Conservation (phyloP, 192 early-diverging fungal genomes). For the Coemansia reversa region DNA sequence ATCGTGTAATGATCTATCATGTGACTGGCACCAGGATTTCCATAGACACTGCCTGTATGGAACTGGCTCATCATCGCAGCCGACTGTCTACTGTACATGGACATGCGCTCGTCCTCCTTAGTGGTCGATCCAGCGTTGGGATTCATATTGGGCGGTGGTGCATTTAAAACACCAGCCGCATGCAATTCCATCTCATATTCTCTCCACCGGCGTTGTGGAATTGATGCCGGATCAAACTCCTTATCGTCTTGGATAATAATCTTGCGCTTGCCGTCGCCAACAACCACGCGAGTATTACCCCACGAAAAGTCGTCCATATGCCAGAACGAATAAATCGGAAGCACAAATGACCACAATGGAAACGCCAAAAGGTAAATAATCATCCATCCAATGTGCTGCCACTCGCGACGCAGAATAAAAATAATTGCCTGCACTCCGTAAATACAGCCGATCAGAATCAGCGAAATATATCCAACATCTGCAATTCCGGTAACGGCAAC, state of each 20-base stretch:
- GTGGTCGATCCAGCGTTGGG: constrained; percentile 17
- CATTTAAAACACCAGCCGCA: constrained; percentile 31
- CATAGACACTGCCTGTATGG: constrained; percentile 22
- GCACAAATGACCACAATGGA: constrained; percentile 88
- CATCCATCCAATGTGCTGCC: constrained; percentile 85
- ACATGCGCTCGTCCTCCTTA: constrained; percentile 24
- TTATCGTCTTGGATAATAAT: constrained; percentile 70
- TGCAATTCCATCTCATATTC: constrained; percentile 78
- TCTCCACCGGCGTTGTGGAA: constrained; percentile 84
- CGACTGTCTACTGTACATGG: constrained; percentile 35
- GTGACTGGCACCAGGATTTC: background rate
- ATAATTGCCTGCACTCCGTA: constrained; percentile 89
- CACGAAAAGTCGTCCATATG: constrained; percentile 98
- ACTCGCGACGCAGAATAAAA: constrained; percentile 73
- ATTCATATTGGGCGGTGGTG: constrained; percentile 57
- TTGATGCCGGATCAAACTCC: constrained; percentile 81
- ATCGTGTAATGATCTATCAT: constrained; percentile 14
- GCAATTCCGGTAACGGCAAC: constrained; percentile 60
- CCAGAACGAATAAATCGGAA: constrained; percentile 97
- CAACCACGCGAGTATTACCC: constrained; percentile 91
- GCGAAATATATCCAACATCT: constrained; percentile 71
- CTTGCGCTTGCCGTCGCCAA: constrained; percentile 69
- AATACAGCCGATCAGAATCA: constrained; percentile 75
- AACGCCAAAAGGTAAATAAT: constrained; percentile 86
- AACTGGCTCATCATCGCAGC: constrained; percentile 18